Conservation (phyloP, 2,329 filamentous ascomycete genomes). For the Magnaporthiopsis poae region DNA sequence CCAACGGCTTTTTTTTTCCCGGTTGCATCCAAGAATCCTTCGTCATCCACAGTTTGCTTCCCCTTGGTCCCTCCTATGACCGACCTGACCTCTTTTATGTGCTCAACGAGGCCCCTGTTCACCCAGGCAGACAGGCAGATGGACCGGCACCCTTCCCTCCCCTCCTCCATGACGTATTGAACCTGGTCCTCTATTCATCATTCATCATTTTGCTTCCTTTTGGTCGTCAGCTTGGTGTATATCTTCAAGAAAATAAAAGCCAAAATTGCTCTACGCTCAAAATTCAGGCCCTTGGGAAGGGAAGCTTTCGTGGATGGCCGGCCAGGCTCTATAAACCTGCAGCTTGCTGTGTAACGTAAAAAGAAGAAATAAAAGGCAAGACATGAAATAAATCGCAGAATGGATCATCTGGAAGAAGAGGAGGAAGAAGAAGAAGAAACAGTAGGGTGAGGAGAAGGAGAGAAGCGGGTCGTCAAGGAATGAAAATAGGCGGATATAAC, state of each 20-base stretch:
- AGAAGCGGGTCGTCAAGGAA: neutral
- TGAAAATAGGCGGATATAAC: neutral
- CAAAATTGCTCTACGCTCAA: neutral
- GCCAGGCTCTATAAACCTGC: neutral
- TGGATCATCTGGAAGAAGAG: neutral
- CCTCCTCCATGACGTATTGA: too few species aligned
- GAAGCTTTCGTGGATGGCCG: neutral
- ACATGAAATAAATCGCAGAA: conserved; percentile 3
- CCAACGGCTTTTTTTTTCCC: too few species aligned
- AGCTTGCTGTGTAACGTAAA: neutral
- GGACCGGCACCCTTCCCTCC: too few species aligned
- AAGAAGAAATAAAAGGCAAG: neutral
- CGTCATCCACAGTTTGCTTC: too few species aligned
- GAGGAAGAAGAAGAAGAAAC: neutral
- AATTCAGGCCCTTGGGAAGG: neutral
- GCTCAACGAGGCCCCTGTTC: too few species aligned
- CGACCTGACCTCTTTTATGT: too few species aligned
- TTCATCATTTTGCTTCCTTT: neutral
- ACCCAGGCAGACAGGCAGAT: too few species aligned
- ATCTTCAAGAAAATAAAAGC: neutral
- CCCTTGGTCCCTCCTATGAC: too few species aligned
- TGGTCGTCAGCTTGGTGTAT: too few species aligned
- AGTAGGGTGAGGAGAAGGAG: neutral
- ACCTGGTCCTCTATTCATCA: neutral
- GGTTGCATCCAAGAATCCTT: too few species aligned